Evolutionary conservation across 202 grass and related monocot genomes (phyloP).

Genomic region (Saccharum hybrid): DNA sequence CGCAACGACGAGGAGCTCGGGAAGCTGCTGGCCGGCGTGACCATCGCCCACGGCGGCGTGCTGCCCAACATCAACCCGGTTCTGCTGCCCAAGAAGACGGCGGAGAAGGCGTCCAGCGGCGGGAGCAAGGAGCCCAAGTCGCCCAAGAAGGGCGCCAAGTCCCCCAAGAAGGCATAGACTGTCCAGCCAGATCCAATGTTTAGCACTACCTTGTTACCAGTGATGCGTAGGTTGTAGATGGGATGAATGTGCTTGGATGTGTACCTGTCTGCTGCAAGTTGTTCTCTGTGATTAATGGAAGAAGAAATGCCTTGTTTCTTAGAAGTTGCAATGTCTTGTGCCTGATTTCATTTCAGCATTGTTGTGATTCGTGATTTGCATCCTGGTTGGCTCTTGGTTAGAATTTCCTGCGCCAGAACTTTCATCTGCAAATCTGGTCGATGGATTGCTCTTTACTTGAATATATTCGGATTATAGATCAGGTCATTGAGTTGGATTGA

Average conservation of each 20-base stretch:
- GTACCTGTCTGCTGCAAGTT: no score
- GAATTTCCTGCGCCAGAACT: no score
- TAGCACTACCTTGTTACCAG: no score
- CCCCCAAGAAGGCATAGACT: slow-evolving; percentile 63
- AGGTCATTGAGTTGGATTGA: no score
- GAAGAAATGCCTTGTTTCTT: background rate
- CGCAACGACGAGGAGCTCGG: slow-evolving; percentile 87
- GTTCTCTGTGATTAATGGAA: no score
- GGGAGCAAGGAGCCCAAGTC: slow-evolving; percentile 62
- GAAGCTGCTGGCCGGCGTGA: slow-evolving; percentile 69
- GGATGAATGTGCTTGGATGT: background rate
- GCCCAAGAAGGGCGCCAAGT: slow-evolving; percentile 60
- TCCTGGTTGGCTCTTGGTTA: no score
- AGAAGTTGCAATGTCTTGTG: background rate
- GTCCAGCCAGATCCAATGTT: no score
- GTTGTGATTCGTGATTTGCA: no score
- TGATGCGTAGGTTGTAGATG: slow-evolving; percentile 3
- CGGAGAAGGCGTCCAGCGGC: slow-evolving; percentile 35
- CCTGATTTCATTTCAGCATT: background rate
- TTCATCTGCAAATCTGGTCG: no score
- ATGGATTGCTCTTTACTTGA: no score
- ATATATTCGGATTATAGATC: no score
- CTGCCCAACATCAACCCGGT: slow-evolving; percentile 84
- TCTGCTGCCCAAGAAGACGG: slow-evolving; percentile 77
- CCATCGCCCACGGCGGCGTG: slow-evolving; percentile 74